Conservation (phyloP, 163 green algal genomes). For the Coccomyxa subellipsoidea region DNA sequence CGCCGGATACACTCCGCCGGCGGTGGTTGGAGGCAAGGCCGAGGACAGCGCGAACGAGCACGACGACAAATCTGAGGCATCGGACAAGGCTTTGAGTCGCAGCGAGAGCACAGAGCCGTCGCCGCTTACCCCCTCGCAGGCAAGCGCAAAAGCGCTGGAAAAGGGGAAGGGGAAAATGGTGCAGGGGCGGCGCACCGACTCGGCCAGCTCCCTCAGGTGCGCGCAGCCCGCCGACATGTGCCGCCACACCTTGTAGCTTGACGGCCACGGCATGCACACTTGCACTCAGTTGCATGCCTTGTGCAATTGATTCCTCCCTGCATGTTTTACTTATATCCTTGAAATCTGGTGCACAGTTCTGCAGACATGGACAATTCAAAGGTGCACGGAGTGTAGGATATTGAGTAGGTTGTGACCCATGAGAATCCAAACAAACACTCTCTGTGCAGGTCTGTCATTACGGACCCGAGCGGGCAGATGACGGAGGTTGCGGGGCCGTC, state of each 20-base stretch:
- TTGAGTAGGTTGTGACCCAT: background rate
- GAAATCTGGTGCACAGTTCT: too few relatives aligned
- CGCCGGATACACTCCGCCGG: background rate
- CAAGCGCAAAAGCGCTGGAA: background rate
- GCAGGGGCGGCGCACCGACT: background rate
- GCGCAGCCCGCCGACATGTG: background rate
- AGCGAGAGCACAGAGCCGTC: background rate
- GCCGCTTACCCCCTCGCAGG: background rate
- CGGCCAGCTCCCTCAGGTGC: constrained; percentile 4
- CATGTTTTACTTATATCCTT: too few relatives aligned
- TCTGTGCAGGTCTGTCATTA: background rate
- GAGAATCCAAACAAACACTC: background rate
- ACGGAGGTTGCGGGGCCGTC: background rate
- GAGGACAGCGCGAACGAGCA: background rate
- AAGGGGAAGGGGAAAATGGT: constrained; percentile 9
- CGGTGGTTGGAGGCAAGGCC: background rate
- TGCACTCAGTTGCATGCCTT: background rate
- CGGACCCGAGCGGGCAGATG: background rate
- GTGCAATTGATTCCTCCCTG: too few relatives aligned
- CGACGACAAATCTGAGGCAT: background rate
- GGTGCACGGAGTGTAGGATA: background rate
- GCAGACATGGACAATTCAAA: too few relatives aligned
- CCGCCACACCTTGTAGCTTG: background rate
- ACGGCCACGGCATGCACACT: background rate
- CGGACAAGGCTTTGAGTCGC: background rate